Evolutionary conservation across 139 green algal genomes (phyloP).

Genomic region (Coccomyxa sp.): DNA sequence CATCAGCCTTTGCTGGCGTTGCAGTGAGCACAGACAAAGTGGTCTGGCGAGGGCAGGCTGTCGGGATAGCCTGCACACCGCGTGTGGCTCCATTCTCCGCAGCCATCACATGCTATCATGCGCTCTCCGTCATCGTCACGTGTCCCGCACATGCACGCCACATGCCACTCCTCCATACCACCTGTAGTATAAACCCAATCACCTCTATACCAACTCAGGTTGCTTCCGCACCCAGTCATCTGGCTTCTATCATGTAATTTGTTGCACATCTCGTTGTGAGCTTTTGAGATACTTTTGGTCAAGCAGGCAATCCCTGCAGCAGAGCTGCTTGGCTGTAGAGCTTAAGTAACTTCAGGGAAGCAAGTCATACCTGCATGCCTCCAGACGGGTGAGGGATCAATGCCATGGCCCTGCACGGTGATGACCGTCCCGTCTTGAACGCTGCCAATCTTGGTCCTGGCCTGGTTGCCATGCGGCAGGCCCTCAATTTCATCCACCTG

Average conservation of each 20-base stretch:
- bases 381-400: slow-evolving; percentile 45
- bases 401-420: slow-evolving; percentile 19
- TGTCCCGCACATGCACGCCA: slow-evolving; percentile 75
- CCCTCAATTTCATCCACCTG: slow-evolving; percentile 13
- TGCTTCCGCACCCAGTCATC: not conserved
- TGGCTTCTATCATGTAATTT: not conserved
- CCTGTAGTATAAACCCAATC: slow-evolving; percentile 55
- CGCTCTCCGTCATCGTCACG: slow-evolving; percentile 92
- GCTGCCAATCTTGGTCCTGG: not conserved
- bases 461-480: not conserved
- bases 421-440: not conserved
- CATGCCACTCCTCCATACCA: slow-evolving; percentile 85
- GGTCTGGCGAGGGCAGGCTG: slow-evolving; percentile 32
- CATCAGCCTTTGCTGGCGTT: too few species aligned
- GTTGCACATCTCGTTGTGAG: not conserved
- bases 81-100: slow-evolving; percentile 85
- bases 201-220: not conserved
- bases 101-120: slow-evolving; percentile 93
- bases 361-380: slow-evolving; percentile 23
- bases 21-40: slow-evolving; percentile 40
- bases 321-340: not conserved
- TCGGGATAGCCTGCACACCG: slow-evolving; percentile 74
- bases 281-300: not conserved
- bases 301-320: not conserved
- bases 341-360: not conserved